Evolutionary conservation across 805 yeast genomes (phyloP).

Genomic region (Maudiozyma bulderi): DNA sequence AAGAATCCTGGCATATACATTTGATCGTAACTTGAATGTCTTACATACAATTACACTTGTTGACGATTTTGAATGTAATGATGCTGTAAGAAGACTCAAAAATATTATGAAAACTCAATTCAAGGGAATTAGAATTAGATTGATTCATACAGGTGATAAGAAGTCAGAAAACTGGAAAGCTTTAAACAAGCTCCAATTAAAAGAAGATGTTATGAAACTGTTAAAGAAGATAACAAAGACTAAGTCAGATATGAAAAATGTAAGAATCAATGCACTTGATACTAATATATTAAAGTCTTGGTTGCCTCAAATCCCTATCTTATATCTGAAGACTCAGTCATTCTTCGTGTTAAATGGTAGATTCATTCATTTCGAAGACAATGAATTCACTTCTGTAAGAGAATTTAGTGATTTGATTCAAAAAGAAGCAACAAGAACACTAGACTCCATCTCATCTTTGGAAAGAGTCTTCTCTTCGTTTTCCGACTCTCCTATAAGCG

Average conservation of each 20-base stretch:
- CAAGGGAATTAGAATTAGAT: slow-evolving; percentile 33
- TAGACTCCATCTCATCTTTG: slow-evolving; percentile 27
- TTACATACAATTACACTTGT: slow-evolving; percentile 41
- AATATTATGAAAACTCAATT: slow-evolving; percentile 18
- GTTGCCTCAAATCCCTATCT: slow-evolving; percentile 19
- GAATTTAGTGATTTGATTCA: slow-evolving; percentile 34
- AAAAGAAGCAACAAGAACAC: slow-evolving; percentile 40
- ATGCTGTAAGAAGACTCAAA: slow-evolving; percentile 38
- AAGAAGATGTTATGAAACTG: not conserved
- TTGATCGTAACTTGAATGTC: slow-evolving; percentile 15
- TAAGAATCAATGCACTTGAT: not conserved
- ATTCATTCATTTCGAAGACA: slow-evolving; percentile 30
- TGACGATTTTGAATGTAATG: slow-evolving; percentile 41
- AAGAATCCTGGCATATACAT: slow-evolving; percentile 17
- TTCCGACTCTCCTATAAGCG: slow-evolving; percentile 12
- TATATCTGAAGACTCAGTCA: slow-evolving; percentile 24
- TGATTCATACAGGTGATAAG: slow-evolving; percentile 25
- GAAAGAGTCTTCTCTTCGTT: slow-evolving; percentile 15
- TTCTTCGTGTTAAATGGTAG: slow-evolving; percentile 50
- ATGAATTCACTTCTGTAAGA: slow-evolving; percentile 13
- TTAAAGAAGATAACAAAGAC: not conserved
- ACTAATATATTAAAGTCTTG: slow-evolving; percentile 10
- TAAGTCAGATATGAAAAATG: not conserved
- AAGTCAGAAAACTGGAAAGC: slow-evolving; percentile 15
- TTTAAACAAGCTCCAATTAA: slow-evolving; percentile 1